Evolutionary conservation across 139 green algal genomes (phyloP), one percentile per base, ranked within the genome.

Genomic region (Chlamydomonas asymmetrica): DNA sequence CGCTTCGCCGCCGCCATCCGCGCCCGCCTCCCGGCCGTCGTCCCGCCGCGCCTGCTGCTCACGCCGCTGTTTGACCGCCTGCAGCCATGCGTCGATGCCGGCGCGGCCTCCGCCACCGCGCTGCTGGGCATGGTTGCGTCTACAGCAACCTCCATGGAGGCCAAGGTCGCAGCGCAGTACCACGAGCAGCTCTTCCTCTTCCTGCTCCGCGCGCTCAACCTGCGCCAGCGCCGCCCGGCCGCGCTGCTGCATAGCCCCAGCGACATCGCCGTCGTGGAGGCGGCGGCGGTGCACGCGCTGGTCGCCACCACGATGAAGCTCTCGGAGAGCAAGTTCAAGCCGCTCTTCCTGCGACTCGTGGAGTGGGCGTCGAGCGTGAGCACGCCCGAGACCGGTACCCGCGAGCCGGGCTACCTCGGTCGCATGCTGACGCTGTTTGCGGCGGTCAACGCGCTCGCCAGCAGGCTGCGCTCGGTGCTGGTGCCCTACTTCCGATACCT

Each of bases 301-400:
- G 80, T 91, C 32, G 79, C 81, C 2, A 63, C 97, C 0, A 85
- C 91, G 6, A 92, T 98, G 87, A 98, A 97, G 83, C 86, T 98
- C 29, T 94, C 76, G 18, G 95, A 98, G 79, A 74, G 71, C 18
- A 82, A 76, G 31, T 98, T 98, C 88, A 95, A 94, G 82, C 95
- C 95, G 18, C 67, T 98, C 23, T 98, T 98, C 80, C 71, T 96
- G 68, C 80, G 88, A 16, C 79, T 97, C 61, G 31, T 96, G 32
- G 93, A 97, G 52, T 98, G 95, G 95, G 82, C 76, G 32, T 61
- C 71, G 32, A 56, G 75, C 9, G 64, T 39, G 20, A 50, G 67
- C 25, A 39, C 49, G 6, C 22, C 78, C 6, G 40, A 68, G 74
- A 39, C 40, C 74, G 63, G 54, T 40, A 32, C 39, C 34, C 9